These are phyloP conservation scores for Eimeria necatrix DNA, from an alignment of 169 alveolate species.

Conservation along the genomic window DNA sequence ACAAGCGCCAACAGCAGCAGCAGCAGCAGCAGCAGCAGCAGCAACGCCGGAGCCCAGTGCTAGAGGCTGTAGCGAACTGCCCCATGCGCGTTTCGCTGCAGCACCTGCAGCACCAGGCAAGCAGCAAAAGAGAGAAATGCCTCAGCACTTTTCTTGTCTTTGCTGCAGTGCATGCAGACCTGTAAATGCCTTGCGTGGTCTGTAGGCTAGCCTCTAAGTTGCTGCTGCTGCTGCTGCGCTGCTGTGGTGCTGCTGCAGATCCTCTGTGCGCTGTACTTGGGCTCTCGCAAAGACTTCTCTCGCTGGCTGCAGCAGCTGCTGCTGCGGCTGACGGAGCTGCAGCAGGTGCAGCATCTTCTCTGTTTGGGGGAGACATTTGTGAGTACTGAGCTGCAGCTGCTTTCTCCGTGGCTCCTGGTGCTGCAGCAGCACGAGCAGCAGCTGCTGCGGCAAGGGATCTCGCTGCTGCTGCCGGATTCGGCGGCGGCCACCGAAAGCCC, in stretches of 20 bases:
- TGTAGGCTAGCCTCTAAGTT: background rate
- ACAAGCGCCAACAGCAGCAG: no score
- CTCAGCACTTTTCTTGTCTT: background rate
- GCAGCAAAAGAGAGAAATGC: background rate
- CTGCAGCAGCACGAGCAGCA: constrained; percentile 36
- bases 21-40: constrained; percentile 9
- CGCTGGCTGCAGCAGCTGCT: constrained; percentile 62
- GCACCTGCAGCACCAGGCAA: constrained; percentile 63
- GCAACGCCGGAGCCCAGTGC: background rate
- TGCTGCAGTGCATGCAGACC: background rate
- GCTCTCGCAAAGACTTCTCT: background rate
- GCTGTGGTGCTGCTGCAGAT: constrained; percentile 12
- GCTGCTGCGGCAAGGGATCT: constrained; percentile 12
- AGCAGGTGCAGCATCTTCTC: constrained; percentile 13
- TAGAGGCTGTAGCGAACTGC: background rate
- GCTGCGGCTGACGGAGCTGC: constrained; percentile 38
- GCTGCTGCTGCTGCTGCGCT: constrained; percentile 5
- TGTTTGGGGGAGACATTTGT: constrained; percentile 1
- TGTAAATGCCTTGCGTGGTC: background rate
- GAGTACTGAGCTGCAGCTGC: background rate
- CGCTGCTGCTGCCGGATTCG: background rate
- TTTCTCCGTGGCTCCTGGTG: background rate
- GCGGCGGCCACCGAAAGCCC: background rate
- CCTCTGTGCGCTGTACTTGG: constrained; percentile 29
- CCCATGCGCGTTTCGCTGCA: constrained; percentile 20